phyloP scores from a whole-genome alignment of 768 basidiomycete species.

The Naganishia onofrii region DNA sequence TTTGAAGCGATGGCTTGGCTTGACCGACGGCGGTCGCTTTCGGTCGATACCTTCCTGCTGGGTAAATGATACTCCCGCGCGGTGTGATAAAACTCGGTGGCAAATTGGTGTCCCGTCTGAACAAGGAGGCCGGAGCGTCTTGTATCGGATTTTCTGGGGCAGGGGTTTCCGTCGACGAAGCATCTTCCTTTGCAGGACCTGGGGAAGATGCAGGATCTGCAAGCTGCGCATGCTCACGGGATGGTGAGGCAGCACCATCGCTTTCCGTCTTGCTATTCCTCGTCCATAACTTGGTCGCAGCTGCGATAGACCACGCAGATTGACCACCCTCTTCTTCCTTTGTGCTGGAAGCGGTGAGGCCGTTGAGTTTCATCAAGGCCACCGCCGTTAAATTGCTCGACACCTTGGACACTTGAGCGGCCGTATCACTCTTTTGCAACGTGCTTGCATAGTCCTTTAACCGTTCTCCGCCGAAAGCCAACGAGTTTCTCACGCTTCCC shows the following conservation, averaged over 20 bases:
- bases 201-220: background rate
- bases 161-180: background rate
- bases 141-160: conserved; percentile 1
- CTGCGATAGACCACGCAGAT: background rate
- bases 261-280: background rate
- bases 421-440: conserved; percentile 39
- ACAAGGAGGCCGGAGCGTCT: conserved; percentile 19
- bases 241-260: background rate
- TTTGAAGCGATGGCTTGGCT: conserved; percentile 25
- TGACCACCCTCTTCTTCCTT: background rate
- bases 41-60: conserved; percentile 31
- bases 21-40: conserved; percentile 2
- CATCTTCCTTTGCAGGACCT: background rate
- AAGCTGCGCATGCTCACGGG: background rate
- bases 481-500: background rate
- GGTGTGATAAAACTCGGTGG: conserved; percentile 34
- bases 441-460: conserved; percentile 35
- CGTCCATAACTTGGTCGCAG: conserved; percentile 3
- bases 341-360: background rate
- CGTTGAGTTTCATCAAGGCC: conserved; percentile 34
- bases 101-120: conserved; percentile 29
- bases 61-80: conserved; percentile 33
- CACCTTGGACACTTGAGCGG: conserved; percentile 37
- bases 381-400: conserved; percentile 38
- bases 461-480: conserved; percentile 6